Evolutionary conservation across 441 rosid species (phyloP), one percentile per base, ranked within the genome.

Genomic region (California macrophylla): DNA sequence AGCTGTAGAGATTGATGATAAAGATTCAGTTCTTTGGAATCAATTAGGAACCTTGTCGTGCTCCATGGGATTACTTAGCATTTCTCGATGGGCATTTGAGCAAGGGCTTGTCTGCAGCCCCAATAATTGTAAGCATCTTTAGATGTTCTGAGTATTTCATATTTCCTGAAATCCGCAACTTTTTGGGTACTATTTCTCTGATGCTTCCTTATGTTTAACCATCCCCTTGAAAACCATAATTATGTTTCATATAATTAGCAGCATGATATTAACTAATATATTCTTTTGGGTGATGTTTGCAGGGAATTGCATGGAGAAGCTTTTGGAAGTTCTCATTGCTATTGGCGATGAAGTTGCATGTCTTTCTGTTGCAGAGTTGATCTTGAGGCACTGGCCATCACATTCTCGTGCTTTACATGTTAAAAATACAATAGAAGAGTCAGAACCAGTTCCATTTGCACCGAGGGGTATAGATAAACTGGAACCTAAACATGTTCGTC

Each of bases 291-390:
- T 56, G 6, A 66, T 42, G 34, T 50, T 15, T 77, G 76, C 85
- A 95, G 98, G 99, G 99, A 95, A 89, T 82, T 95, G 96, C 85
- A 92, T 92, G 99, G 99, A 92, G 89, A 95, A 95, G 80, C 87
- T 95, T 70, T 78, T 95, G 80, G 99, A 95, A 86, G 90, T 95
- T 80, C 97, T 95, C 77, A 92, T 95, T 81, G 97, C 99, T 74
- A 88, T 95, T 72, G 90, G 99, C 78, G 99, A 95, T 79, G 98
- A 95, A 85, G 98, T 91, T 72, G 86, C 99, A 66, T 95, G 99
- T 75, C 92, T 95, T 69, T 86, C 98, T 70, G 88, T 95, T 58
- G 93, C 96, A 65, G 93, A 92, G 69, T 81, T 92, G 86, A 95
- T 95, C 81, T 80, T 95, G 83, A 89, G 95, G 84, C 96, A 87